Base-by-base conservation (phyloP, 2,329 filamentous ascomycete genomes). In the Apiospora koreana region DNA sequence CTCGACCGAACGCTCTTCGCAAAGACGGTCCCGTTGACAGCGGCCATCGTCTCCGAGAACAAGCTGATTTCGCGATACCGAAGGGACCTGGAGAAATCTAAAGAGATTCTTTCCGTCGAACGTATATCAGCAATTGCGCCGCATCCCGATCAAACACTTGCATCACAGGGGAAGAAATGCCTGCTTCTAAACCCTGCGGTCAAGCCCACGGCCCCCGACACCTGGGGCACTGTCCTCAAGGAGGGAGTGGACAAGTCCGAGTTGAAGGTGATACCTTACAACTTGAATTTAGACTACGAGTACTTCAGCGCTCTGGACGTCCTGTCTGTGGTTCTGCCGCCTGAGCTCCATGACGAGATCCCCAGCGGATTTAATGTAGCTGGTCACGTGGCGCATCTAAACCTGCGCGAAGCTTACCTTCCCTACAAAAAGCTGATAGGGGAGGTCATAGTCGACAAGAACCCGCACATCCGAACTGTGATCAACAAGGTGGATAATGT, bases 401-500 rank as follows among this genome's bases (percentile, higher is more conserved):
- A 99, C 80, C 90, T 99, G 42, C 90, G 94, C 67, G 90, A 93
- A 25, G 88, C 91, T 73, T 98, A 94, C 78, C 84, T 94, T 14
- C 94, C 93, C 0, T 97, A 97, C 85, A 97, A 96, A 81, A 81
- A 92, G 74, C 80, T 98, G 16, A 95, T 98, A 67, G 96, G 93
- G 0, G 86, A 95, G 76, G 91, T 98, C 2, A 84, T 99, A 25
- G 83, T 94, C 68, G 96, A 98, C 84, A 99, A 99, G 83, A 97
- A 97, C 81, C 87, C 90, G 12, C 84, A 83, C 64, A 89, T 98
- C 71, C 87, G 86, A 71, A 99, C 96, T 0, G 95, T 99, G 75
- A 98, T 99, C 83, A 98, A 98, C 86, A 99, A 99, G 82, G 88
- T 92, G 58, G 92, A 97, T 81, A 91, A 94, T 72, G 95, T 99